These are phyloP conservation scores for Penicillium samsonianum DNA, from an alignment of 495 filamentous ascomycete genomes.

Conservation along the genomic window DNA sequence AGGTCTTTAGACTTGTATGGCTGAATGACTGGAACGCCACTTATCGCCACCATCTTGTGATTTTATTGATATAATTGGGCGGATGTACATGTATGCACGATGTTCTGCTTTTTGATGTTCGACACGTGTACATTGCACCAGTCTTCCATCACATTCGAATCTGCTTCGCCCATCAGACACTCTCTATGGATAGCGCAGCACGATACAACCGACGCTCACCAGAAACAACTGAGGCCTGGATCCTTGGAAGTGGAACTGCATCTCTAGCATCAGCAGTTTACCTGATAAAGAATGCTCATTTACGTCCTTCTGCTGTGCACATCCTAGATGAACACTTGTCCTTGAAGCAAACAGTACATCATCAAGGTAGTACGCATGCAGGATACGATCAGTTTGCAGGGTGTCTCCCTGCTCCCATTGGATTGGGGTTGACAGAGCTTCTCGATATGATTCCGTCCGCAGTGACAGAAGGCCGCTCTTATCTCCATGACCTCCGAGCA, in stretches of 20 bases:
- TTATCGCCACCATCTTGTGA: no score
- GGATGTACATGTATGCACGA: no score
- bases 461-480: no score
- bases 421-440: not conserved
- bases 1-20: no score
- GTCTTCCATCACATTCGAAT: no score
- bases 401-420: not conserved
- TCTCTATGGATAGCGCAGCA: no score
- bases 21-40: no score
- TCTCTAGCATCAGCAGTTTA: not conserved
- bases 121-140: no score
- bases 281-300: not conserved
- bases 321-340: not conserved
- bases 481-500: no score
- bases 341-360: not conserved
- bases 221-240: not conserved
- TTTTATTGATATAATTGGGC: no score
- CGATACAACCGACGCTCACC: not conserved
- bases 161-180: no score
- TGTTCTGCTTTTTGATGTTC: no score
- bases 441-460: not conserved
- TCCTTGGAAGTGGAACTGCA: not conserved
- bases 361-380: not conserved
- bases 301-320: not conserved
- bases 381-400: conserved; percentile 3